Evolutionary conservation across 2,329 filamentous ascomycete genomes (phyloP), one percentile per base, ranked within the genome.

Genomic region (Phoma herbarum): DNA sequence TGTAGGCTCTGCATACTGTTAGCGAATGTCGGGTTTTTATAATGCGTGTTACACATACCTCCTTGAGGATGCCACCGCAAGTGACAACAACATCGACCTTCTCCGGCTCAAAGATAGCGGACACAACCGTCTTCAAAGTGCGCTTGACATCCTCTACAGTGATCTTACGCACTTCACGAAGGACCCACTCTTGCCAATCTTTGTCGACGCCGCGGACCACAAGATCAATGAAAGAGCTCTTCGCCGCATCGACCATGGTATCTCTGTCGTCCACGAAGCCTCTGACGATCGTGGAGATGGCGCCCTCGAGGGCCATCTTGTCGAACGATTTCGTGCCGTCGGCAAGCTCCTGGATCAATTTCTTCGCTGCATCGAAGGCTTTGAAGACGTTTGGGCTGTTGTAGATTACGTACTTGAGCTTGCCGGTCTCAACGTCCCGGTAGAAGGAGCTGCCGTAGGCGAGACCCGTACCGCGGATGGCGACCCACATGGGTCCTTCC

Each of bases 401-500:
- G 81, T 96, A 97, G 41, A 98, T 89, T 53, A 88, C 87, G 79
- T 96, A 96, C 61, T 91, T 89, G 50, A 97, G 80, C 48, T 91
- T 86, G 2, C 94, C 95, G 1, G 87, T 88, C 70, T 95, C 92
- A 26, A 91, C 81, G 71, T 92, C 90, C 44, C 90, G 88, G 43
- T 84, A 84, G 72, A 98, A 96, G 68, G 85, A 87, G 0, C 90
- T 89, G 52, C 93, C 93, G 73, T 99, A 99, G 0, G 95, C 95
- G 51, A 98, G 88, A 43, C 95, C 95, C 42, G 92, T 95, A 55
- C 95, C 95, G 45, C 95, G 92, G 47, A 98, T 91, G 0, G 92
- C 92, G 63, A 90, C 90, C 94, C 95, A 98, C 29, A 99, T 86
- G 0, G 95, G 95, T 0, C 95, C 95, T 77, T 99, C 95, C 18